Percentiles rank a stretch among this genome's conserved stretches.
phyloP scores from a whole-genome alignment of 495 filamentous ascomycete species.

The Penicillium canescens region DNA sequence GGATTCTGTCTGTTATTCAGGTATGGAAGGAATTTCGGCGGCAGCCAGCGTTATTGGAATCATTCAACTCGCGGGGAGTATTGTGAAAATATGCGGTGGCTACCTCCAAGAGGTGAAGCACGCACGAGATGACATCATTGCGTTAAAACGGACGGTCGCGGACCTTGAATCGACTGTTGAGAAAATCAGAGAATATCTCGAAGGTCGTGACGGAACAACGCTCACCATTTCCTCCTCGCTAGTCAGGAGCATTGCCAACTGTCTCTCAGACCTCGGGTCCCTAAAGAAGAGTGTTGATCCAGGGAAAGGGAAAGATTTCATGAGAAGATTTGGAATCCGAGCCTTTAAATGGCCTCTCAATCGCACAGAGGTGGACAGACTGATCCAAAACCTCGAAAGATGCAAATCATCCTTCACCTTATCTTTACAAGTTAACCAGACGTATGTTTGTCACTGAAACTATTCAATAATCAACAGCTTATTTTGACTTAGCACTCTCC shows the following conservation, averaged over 20 bases:
- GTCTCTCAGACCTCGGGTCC: conserved; percentile 22
- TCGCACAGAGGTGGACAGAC: conserved; percentile 21
- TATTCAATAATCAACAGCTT: conserved; percentile 14
- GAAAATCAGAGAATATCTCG: no score
- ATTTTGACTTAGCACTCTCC: conserved; percentile 17
- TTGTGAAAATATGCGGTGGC: conserved; percentile 19
- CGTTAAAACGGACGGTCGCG: conserved; percentile 9
- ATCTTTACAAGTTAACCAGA: conserved; percentile 29
- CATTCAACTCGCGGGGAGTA: conserved; percentile 17
- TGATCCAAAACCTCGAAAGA: conserved; percentile 24
- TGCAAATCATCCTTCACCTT: conserved; percentile 32
- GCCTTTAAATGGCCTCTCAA: conserved; percentile 33
- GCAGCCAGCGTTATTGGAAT: conserved; percentile 9
- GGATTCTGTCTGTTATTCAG: no score
- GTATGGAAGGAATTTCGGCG: conserved; percentile 6
- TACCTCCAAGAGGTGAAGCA: conserved; percentile 17
- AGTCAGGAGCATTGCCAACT: no score
- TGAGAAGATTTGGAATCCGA: conserved; percentile 27
- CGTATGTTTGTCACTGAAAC: conserved; percentile 18
- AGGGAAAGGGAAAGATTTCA: conserved; percentile 21
- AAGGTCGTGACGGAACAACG: no score
- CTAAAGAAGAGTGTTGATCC: conserved; percentile 27
- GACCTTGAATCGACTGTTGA: neutral
- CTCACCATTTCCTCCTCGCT: no score
- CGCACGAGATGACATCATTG: conserved; percentile 15